phyloP scores from a whole-genome alignment of 192 early-diverging fungal genomes.

The Coemansia sp. region DNA sequence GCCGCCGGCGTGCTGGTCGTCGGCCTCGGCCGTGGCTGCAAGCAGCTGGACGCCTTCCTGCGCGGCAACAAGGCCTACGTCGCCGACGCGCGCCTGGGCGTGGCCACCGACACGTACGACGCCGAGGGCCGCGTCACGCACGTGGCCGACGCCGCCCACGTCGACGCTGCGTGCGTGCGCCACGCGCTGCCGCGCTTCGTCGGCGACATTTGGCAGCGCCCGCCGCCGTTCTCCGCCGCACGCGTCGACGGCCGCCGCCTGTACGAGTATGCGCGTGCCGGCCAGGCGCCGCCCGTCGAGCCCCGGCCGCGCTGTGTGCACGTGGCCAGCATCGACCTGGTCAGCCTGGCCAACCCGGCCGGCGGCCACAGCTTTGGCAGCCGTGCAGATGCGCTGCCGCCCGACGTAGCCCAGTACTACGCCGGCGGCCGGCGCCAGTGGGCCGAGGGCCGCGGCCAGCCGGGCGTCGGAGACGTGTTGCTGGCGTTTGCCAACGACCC shows the following conservation, averaged over 20 bases:
- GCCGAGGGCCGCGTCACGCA: conserved; percentile 53
- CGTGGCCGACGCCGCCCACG: conserved; percentile 21
- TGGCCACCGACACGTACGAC: conserved; percentile 61
- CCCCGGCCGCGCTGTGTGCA: conserved; percentile 20
- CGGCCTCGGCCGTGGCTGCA: conserved; percentile 58
- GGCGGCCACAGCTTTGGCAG: conserved; percentile 1
- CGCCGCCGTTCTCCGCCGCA: conserved; percentile 72
- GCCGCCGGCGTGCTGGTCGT: conserved; percentile 48
- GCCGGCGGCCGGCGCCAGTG: conserved; percentile 15
- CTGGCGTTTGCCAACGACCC: conserved; percentile 23
- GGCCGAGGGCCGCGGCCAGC: not conserved
- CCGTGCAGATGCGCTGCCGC: conserved; percentile 12
- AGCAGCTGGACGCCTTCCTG: conserved; percentile 47
- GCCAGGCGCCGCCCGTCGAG: conserved; percentile 12
- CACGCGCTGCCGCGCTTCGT: conserved; percentile 52
- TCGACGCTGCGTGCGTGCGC: conserved; percentile 44
- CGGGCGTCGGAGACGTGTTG: conserved; percentile 17
- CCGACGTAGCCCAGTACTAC: conserved; percentile 17
- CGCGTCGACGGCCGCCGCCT: conserved; percentile 65
- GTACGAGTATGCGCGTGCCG: conserved; percentile 68
- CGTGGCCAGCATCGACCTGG: conserved; percentile 20
- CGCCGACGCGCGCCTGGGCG: conserved; percentile 54
- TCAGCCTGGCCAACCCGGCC: conserved; percentile 14
- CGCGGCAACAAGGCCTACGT: conserved; percentile 56
- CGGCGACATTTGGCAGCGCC: conserved; percentile 60